These are phyloP conservation scores for Amanita pseudoporphyria DNA, from an alignment of 768 basidiomycete species.

Conservation along the genomic window DNA sequence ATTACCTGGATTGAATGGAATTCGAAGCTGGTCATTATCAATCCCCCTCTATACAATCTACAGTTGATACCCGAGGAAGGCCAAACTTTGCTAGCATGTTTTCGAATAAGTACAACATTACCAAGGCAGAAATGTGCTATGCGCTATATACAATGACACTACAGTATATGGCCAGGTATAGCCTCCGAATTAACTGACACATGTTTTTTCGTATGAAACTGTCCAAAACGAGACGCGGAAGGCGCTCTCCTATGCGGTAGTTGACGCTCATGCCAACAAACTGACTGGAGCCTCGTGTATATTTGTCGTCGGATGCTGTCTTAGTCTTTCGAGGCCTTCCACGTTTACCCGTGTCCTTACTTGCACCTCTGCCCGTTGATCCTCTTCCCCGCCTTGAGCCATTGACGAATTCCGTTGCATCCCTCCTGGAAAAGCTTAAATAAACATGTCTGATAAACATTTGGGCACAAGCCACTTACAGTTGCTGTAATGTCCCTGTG, in stretches of 20 bases:
- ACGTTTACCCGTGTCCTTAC: background rate
- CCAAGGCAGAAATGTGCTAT: too few relatives aligned
- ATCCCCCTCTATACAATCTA: too few relatives aligned
- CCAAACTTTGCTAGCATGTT: too few relatives aligned
- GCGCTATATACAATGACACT: too few relatives aligned
- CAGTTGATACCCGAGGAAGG: too few relatives aligned
- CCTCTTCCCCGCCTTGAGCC: conserved; percentile 3
- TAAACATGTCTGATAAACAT: background rate
- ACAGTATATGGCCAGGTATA: too few relatives aligned
- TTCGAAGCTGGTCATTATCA: too few relatives aligned
- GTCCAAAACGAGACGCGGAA: too few relatives aligned
- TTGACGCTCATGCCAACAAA: background rate
- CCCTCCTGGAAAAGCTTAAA: conserved; percentile 11
- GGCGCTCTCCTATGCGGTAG: background rate
- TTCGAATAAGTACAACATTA: too few relatives aligned
- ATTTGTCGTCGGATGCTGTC: background rate
- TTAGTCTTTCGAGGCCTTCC: conserved; percentile 1
- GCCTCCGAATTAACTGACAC: too few relatives aligned
- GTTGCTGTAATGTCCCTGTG: conserved; percentile 50
- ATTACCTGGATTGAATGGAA: too few relatives aligned
- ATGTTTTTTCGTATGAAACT: too few relatives aligned
- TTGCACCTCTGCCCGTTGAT: background rate
- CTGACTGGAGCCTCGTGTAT: background rate
- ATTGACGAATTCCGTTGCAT: conserved; percentile 1
- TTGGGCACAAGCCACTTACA: conserved; percentile 26